Percentiles rank a stretch among this genome's conserved stretches.
phyloP scores from a whole-genome alignment of 106 monocot genomes.

The Platanthera guangdongensis region DNA sequence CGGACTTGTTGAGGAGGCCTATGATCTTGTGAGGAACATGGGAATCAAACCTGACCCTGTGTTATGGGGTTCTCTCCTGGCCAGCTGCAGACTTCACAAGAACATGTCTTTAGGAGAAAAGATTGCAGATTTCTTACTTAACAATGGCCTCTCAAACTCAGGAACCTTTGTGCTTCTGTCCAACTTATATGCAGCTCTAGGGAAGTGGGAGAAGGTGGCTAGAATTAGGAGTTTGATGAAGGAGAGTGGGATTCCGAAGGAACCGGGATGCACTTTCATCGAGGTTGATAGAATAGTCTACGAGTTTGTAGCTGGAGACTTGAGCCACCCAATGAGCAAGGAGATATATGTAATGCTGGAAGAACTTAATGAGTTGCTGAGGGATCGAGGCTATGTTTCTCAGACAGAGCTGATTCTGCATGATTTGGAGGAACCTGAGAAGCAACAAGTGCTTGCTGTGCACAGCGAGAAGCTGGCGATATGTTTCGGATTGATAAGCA shows the following conservation, averaged over 20 bases:
- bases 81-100: conserved; percentile 21
- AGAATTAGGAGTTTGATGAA: conserved; percentile 38
- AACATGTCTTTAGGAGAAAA: conserved; percentile 23
- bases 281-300: conserved; percentile 46
- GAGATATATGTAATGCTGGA: conserved; percentile 68
- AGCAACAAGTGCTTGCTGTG: conserved; percentile 50
- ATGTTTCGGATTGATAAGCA: conserved; percentile 67
- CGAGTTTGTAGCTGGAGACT: conserved; percentile 65
- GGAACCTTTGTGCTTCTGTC: conserved; percentile 25
- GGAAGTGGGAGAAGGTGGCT: conserved; percentile 29
- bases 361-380: conserved; percentile 35
- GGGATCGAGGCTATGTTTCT: conserved; percentile 49
- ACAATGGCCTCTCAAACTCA: conserved; percentile 29
- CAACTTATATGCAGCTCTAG: conserved; percentile 30
- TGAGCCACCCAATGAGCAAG: conserved; percentile 41
- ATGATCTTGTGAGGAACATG: conserved; percentile 21
- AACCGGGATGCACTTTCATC: conserved; percentile 41
- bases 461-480: conserved; percentile 88
- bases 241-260: conserved; percentile 29
- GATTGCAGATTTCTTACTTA: conserved; percentile 23
- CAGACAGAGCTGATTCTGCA: conserved; percentile 64
- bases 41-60: conserved; percentile 19
- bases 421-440: conserved; percentile 62
- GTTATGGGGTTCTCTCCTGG: conserved; percentile 42
- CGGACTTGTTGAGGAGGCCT: conserved; percentile 18